Evolutionary conservation across 345 rosid genomes (phyloP).

Genomic region (Microthlaspi erraticum): DNA sequence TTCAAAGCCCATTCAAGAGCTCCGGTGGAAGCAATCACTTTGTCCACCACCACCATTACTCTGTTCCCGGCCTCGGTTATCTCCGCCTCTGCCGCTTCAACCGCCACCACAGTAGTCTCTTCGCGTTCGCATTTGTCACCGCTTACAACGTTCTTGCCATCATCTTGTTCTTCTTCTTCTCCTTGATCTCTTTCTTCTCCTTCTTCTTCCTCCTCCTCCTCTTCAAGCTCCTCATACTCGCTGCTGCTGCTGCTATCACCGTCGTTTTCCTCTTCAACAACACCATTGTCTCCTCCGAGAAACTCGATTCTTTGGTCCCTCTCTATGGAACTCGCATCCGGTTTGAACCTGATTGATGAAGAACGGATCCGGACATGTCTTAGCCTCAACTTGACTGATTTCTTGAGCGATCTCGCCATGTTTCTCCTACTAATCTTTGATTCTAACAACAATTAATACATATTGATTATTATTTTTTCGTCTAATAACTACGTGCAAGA

Average conservation of each 20-base stretch:
- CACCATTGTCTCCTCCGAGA: constrained; percentile 37
- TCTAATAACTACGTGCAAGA: constrained; percentile 21
- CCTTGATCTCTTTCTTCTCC: background rate
- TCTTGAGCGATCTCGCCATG: constrained; percentile 48
- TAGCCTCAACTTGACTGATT: constrained; percentile 51
- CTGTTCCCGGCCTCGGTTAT: constrained; percentile 50
- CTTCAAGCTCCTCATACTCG: constrained; percentile 40
- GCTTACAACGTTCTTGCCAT: constrained; percentile 27
- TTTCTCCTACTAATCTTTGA: constrained; percentile 11
- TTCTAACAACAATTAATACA: background rate
- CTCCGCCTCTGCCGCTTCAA: constrained; percentile 25
- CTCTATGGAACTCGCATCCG: constrained; percentile 39
- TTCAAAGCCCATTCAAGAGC: constrained; percentile 94
- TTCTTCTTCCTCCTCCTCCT: constrained; percentile 14
- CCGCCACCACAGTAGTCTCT: constrained; percentile 13
- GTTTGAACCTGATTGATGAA: constrained; percentile 46
- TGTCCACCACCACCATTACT: constrained; percentile 88
- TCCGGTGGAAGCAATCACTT: constrained; percentile 66
- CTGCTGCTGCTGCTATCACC: constrained; percentile 4
- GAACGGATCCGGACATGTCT: constrained; percentile 49
- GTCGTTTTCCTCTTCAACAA: constrained; percentile 18
- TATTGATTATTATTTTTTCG: background rate
- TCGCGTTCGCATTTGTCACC: constrained; percentile 21
- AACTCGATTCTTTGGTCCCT: constrained; percentile 60
- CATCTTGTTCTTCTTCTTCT: constrained; percentile 28